These are phyloP conservation scores for Pestalotiopsis sp. DNA, from an alignment of 2,329 filamentous ascomycete species.

Conservation along the genomic window DNA sequence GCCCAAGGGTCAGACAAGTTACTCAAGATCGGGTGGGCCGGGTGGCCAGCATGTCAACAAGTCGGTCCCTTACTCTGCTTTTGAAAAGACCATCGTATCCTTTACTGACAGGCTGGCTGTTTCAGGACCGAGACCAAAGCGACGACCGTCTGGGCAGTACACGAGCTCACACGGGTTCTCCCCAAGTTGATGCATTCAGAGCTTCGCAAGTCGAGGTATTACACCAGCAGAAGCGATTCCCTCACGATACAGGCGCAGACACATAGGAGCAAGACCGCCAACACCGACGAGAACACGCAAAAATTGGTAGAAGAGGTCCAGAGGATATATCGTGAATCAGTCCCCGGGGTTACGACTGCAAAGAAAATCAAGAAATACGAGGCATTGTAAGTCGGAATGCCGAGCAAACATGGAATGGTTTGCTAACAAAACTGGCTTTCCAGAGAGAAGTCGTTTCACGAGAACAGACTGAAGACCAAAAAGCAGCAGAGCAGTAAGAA, in stretches of 20 bases:
- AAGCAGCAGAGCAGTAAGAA: constrained; percentile 54
- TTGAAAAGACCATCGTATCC: background rate
- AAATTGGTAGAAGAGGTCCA: constrained; percentile 52
- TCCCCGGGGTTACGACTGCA: constrained; percentile 47
- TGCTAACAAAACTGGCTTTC: constrained; percentile 6
- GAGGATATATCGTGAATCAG: constrained; percentile 46
- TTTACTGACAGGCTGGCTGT: background rate
- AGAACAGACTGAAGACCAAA: constrained; percentile 47
- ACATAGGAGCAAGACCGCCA: constrained; percentile 52
- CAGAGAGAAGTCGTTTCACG: constrained; percentile 50
- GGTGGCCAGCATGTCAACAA: constrained; percentile 66
- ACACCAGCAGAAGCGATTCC: constrained; percentile 51
- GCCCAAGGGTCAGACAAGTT: constrained; percentile 54
- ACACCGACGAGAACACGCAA: constrained; percentile 52
- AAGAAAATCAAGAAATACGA: constrained; percentile 52
- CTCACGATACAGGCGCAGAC: constrained; percentile 59
- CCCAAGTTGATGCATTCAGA: constrained; percentile 48
- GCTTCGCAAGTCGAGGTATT: constrained; percentile 57
- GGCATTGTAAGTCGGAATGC: constrained; percentile 41
- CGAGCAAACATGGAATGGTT: constrained; percentile 12
- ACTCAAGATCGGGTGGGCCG: constrained; percentile 60
- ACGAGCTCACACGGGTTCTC: constrained; percentile 45
- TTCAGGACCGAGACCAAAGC: constrained; percentile 59
- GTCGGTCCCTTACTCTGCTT: constrained; percentile 32
- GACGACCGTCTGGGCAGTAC: constrained; percentile 52